These are phyloP conservation scores for Suhomyces bokatorum DNA, from an alignment of 1,139 yeast species.

Conservation along the genomic window DNA sequence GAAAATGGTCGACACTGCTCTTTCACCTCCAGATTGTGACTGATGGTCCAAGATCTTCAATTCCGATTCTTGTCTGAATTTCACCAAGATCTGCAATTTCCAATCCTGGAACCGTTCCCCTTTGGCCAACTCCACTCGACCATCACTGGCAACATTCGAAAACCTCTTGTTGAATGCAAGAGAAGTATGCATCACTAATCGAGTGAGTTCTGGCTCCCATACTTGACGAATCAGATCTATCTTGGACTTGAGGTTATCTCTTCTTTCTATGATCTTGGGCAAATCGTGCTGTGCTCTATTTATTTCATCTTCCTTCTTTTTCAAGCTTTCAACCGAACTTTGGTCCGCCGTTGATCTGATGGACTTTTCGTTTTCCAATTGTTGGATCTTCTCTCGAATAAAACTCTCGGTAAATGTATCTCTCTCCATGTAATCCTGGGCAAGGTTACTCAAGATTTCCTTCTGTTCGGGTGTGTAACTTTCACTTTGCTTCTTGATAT, in stretches of 20 bases:
- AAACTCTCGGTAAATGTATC: slow-evolving; percentile 41
- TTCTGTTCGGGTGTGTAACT: slow-evolving; percentile 46
- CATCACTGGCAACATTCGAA: slow-evolving; percentile 78
- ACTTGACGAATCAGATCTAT: slow-evolving; percentile 39
- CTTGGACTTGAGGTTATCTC: slow-evolving; percentile 30
- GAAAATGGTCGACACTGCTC: slow-evolving; percentile 91
- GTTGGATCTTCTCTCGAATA: slow-evolving; percentile 32
- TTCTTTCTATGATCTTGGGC: slow-evolving; percentile 34
- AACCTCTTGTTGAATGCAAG: slow-evolving; percentile 65
- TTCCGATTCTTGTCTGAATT: slow-evolving; percentile 76
- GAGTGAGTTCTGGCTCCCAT: slow-evolving; percentile 63
- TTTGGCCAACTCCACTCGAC: slow-evolving; percentile 65
- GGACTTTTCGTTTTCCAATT: slow-evolving; percentile 41
- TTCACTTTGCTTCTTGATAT: slow-evolving; percentile 41
- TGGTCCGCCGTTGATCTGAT: slow-evolving; percentile 42
- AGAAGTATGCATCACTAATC: slow-evolving; percentile 55
- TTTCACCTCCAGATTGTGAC: slow-evolving; percentile 96
- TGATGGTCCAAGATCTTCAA: slow-evolving; percentile 74
- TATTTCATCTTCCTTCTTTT: slow-evolving; percentile 33
- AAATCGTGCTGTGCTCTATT: slow-evolving; percentile 29
- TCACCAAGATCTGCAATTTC: slow-evolving; percentile 81
- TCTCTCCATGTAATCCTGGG: slow-evolving; percentile 44
- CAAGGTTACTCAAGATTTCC: slow-evolving; percentile 42
- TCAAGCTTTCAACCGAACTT: slow-evolving; percentile 36
- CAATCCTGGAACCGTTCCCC: slow-evolving; percentile 66